Conservation (phyloP, 2,329 filamentous ascomycete species). For the Sporothrix mexicana region DNA sequence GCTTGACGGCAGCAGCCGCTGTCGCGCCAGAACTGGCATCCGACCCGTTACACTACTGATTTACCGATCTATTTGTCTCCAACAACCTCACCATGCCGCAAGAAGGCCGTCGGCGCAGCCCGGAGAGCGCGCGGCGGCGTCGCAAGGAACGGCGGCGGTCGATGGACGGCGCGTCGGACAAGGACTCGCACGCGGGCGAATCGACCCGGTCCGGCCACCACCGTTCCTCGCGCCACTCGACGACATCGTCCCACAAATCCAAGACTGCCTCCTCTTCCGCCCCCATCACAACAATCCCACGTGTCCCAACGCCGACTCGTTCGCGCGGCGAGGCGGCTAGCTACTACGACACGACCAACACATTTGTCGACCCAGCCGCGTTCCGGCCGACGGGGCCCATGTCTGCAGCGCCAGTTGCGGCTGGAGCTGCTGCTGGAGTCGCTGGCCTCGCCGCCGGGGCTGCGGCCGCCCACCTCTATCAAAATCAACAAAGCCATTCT, state of each 20-base stretch:
- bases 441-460: background rate
- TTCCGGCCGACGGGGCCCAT: constrained; percentile 31
- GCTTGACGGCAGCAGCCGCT: constrained; percentile 30
- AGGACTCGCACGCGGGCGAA: background rate
- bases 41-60: too few species aligned
- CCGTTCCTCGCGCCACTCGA: constrained; percentile 7
- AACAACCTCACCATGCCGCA: constrained; percentile 52
- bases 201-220: constrained; percentile 11
- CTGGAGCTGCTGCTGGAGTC: background rate
- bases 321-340: constrained; percentile 32
- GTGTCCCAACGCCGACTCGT: background rate
- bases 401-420: constrained; percentile 28
- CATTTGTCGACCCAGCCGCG: constrained; percentile 20
- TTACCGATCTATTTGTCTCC: background rate
- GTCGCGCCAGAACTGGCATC: background rate
- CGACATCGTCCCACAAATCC: background rate
- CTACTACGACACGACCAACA: constrained; percentile 32
- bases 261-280: too few species aligned
- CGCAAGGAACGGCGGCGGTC: constrained; percentile 51
- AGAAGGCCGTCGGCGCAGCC: constrained; percentile 62
- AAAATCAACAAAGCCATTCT: constrained; percentile 36
- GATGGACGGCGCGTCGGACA: constrained; percentile 43
- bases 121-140: constrained; percentile 59
- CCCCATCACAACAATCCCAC: background rate
- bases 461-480: constrained; percentile 38